phyloP scores from a whole-genome alignment of 2,329 filamentous ascomycete species.

The Pyrenophora graminea region DNA sequence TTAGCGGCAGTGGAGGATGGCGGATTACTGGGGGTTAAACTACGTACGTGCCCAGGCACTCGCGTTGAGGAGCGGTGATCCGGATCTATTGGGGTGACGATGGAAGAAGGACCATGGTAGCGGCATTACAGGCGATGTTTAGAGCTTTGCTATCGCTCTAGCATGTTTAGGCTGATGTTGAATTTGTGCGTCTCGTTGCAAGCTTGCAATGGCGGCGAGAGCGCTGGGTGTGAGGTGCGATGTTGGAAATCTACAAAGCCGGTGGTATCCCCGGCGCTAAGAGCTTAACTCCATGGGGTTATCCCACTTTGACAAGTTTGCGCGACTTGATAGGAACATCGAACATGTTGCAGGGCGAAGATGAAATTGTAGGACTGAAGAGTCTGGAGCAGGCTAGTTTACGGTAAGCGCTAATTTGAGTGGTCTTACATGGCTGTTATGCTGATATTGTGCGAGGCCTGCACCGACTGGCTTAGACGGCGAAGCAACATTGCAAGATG shows the following conservation, averaged over 20 bases:
- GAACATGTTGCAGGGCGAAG: conserved; percentile 17
- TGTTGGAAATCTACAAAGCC: neutral
- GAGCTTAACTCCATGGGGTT: conserved; percentile 20
- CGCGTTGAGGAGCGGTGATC: conserved; percentile 1
- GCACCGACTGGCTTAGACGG: conserved; percentile 37
- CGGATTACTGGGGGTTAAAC: neutral
- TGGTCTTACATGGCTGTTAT: neutral
- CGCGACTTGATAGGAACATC: conserved; percentile 1
- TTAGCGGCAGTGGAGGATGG: neutral
- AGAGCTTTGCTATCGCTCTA: conserved; percentile 19
- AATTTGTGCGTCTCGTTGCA: neutral
- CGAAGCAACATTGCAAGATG: conserved; percentile 32
- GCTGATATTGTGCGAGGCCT: conserved; percentile 21
- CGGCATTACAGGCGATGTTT: conserved; percentile 20
- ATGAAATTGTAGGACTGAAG: conserved; percentile 28
- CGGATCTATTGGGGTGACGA: conserved; percentile 13
- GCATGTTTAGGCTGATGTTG: conserved; percentile 7
- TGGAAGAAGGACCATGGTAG: conserved; percentile 23
- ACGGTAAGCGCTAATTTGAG: conserved; percentile 16
- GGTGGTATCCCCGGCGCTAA: conserved; percentile 23
- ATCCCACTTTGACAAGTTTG: conserved; percentile 11
- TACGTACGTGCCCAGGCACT: conserved; percentile 8
- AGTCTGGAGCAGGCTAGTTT: conserved; percentile 16
- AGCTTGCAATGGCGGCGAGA: conserved; percentile 2
- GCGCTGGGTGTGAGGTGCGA: neutral